phyloP scores from a whole-genome alignment of 768 basidiomycete genomes.

The Trichaptum fuscoviolaceum region DNA sequence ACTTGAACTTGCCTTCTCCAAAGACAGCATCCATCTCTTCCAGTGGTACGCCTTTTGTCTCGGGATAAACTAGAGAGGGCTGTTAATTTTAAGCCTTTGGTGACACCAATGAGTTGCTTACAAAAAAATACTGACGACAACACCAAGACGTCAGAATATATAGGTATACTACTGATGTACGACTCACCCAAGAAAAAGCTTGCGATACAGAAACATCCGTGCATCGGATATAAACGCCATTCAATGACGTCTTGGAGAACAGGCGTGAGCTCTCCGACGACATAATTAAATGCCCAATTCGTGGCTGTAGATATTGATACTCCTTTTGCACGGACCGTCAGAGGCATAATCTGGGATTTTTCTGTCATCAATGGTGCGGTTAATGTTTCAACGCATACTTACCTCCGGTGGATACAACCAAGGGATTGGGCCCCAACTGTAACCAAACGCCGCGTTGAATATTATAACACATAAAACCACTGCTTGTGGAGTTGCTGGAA shows the following conservation, averaged over 20 bases:
- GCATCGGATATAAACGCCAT: conserved; percentile 95
- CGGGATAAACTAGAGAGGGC: conserved; percentile 61
- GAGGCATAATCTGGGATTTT: conserved; percentile 73
- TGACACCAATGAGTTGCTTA: conserved; percentile 33
- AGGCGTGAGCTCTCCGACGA: conserved; percentile 86
- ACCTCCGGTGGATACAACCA: conserved; percentile 90
- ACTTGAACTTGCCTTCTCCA: conserved; percentile 60
- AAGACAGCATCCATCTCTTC: conserved; percentile 92
- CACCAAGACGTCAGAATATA: conserved; percentile 8
- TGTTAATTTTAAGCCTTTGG: not conserved
- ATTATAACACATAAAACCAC: conserved; percentile 87
- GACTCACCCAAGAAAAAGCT: conserved; percentile 73
- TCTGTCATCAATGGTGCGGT: conserved; percentile 8
- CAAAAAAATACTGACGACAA: conserved; percentile 60
- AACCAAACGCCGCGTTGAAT: conserved; percentile 93
- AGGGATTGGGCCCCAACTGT: conserved; percentile 85
- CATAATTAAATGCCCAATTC: conserved; percentile 72
- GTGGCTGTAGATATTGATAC: conserved; percentile 92
- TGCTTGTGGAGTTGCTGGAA: conserved; percentile 76
- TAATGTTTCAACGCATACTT: conserved; percentile 5
- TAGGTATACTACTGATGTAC: conserved; percentile 5
- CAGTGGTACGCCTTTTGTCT: conserved; percentile 80
- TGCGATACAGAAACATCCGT: conserved; percentile 85
- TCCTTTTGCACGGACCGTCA: conserved; percentile 89
- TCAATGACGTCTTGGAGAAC: conserved; percentile 79